A percentile compares a stretch with the other conserved stretches of the same genome.
Evolutionary conservation across 2,329 filamentous ascomycete species (phyloP).

Genomic region (Botrytis fragariae): DNA sequence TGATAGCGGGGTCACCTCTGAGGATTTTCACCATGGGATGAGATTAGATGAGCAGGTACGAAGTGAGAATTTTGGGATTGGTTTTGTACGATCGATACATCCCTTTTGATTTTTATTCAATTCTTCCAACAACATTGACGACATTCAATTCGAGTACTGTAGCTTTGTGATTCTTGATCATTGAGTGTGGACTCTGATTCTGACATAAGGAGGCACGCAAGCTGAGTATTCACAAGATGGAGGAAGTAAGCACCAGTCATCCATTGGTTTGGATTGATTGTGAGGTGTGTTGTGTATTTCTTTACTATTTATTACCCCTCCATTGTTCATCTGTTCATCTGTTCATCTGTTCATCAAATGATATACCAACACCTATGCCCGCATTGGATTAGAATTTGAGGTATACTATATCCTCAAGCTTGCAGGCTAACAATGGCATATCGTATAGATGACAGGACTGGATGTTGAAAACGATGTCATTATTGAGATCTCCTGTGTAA

Average conservation of each 20-base stretch:
- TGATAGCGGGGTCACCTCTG: background rate
- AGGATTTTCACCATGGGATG: background rate
- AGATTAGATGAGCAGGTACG: conserved; percentile 6
- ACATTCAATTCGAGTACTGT: background rate
- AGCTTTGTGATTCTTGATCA: background rate
- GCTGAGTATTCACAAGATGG: background rate
- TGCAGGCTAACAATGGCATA: conserved; percentile 22
- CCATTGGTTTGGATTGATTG: conserved; percentile 25
- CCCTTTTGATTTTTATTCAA: background rate
- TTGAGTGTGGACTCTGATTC: background rate
- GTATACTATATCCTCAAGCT: background rate
- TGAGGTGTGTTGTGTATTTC: conserved; percentile 9
- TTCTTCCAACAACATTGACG: background rate
- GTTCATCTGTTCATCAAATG: background rate
- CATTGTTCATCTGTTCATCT: background rate
- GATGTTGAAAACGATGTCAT: conserved; percentile 77
- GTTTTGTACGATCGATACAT: too few species aligned
- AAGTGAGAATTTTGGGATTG: background rate
- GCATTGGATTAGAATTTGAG: background rate
- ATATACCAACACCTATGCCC: background rate
- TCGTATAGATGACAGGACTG: conserved; percentile 83
- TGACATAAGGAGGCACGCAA: too few species aligned
- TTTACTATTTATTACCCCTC: background rate
- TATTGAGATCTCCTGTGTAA: conserved; percentile 86
- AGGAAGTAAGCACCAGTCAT: conserved; percentile 17